phyloP scores from a whole-genome alignment of 2,329 filamentous ascomycete genomes.

The Fusarium albosuccineum region DNA sequence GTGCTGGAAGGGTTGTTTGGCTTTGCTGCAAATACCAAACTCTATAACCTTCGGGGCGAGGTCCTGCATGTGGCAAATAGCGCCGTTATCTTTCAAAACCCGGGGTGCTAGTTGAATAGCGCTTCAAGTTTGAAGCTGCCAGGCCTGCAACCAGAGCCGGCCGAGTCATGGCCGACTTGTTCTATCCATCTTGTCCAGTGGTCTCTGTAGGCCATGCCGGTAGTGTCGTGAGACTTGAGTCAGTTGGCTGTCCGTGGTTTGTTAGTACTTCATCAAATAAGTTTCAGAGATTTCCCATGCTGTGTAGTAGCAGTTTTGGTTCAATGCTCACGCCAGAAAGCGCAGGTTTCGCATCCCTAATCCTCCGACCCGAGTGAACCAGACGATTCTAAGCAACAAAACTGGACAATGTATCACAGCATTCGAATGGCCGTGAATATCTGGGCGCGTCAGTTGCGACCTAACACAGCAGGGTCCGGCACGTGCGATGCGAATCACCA shows the following conservation, averaged over 20 bases:
- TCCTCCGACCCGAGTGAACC: slow-evolving; percentile 1
- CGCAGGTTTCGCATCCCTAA: too few relatives aligned
- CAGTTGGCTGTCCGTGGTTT: background rate
- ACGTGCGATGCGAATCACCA: slow-evolving; percentile 40
- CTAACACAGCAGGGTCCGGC: slow-evolving; percentile 31
- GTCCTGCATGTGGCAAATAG: background rate
- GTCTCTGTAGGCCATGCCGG: background rate
- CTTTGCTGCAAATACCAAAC: background rate
- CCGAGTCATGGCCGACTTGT: slow-evolving; percentile 21
- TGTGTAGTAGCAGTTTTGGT: background rate
- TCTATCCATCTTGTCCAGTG: slow-evolving; percentile 13
- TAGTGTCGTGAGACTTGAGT: slow-evolving; percentile 12
- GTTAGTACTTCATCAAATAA: background rate
- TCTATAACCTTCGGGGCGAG: slow-evolving; percentile 1
- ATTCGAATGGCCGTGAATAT: slow-evolving; percentile 22
- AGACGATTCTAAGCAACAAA: slow-evolving; percentile 1
- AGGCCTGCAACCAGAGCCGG: slow-evolving; percentile 1
- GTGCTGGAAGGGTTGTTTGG: background rate
- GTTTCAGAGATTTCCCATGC: background rate
- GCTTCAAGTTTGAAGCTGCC: slow-evolving; percentile 4
- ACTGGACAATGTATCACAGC: slow-evolving; percentile 34
- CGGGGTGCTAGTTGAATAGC: slow-evolving; percentile 1
- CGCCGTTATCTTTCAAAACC: slow-evolving; percentile 15
- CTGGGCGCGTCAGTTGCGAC: slow-evolving; percentile 22
- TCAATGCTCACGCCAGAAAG: too few relatives aligned